Evolutionary conservation across 495 filamentous ascomycete species (phyloP).

Genomic region (Hypoxylon lienhwacheense): DNA sequence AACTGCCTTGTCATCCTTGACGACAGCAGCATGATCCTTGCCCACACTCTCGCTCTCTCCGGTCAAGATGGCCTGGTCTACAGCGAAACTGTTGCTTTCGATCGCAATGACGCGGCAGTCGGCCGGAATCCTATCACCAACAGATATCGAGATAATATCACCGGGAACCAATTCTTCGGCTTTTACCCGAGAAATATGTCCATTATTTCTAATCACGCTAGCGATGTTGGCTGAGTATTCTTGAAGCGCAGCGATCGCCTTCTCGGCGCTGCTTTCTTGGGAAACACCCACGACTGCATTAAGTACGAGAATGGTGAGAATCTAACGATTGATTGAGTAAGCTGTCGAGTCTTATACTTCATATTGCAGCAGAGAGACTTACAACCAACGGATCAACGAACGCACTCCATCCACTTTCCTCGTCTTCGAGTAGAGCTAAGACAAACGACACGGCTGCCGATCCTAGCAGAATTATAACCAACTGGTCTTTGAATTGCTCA

Average conservation of each 20-base stretch:
- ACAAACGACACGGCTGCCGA: conserved; percentile 95
- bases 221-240: conserved; percentile 99
- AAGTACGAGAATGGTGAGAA: conserved; percentile 93
- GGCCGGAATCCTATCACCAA: conserved; percentile 95
- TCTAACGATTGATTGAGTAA: conserved; percentile 54
- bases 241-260: conserved; percentile 96
- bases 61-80: conserved; percentile 97
- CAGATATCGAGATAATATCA: conserved; percentile 84
- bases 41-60: conserved; percentile 97
- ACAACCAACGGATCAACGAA: conserved; percentile 97
- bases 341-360: conserved; percentile 13
- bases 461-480: conserved; percentile 91
- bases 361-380: conserved; percentile 43
- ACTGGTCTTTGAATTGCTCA: conserved; percentile 99
- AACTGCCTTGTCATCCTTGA: conserved; percentile 82
- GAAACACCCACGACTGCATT: conserved; percentile 97
- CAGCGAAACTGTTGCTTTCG: conserved; percentile 93
- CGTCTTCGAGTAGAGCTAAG: conserved; percentile 87
- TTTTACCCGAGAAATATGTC: conserved; percentile 73
- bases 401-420: conserved; percentile 87
- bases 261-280: conserved; percentile 98
- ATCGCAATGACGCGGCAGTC: conserved; percentile 90
- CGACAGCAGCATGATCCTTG: conserved; percentile 67
- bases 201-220: conserved; percentile 80
- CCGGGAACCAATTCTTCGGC: conserved; percentile 96